These are phyloP conservation scores for Penicillium coffeae DNA, from an alignment of 495 filamentous ascomycete genomes.

Conservation along the genomic window DNA sequence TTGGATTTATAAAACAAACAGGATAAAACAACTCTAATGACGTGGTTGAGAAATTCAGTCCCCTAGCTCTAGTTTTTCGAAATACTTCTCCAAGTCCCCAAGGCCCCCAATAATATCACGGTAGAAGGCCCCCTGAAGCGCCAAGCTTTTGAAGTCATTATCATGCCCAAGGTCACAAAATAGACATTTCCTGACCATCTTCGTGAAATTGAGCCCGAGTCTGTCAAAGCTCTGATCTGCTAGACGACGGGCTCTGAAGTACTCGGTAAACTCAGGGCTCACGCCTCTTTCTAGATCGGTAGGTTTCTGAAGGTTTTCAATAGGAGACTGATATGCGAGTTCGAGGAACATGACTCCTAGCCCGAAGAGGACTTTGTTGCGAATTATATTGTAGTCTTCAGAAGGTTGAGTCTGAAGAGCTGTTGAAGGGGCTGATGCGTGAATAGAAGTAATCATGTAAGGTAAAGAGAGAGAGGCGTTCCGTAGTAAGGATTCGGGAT, in stretches of 20 bases:
- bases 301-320: background rate
- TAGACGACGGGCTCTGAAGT: background rate
- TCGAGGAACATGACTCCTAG: background rate
- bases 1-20: no score
- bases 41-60: background rate
- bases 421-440: background rate
- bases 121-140: slow-evolving; percentile 2
- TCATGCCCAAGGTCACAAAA: slow-evolving; percentile 8
- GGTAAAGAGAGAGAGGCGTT: background rate
- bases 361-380: background rate
- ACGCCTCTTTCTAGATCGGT: background rate
- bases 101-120: background rate
- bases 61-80: background rate
- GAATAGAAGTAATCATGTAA: background rate
- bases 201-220: background rate
- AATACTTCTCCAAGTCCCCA: background rate
- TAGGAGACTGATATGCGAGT: background rate
- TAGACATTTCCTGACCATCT: slow-evolving; percentile 1
- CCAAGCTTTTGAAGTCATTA: slow-evolving; percentile 1
- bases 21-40: no score
- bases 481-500: background rate
- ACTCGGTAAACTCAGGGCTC: background rate
- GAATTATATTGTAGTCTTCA: background rate
- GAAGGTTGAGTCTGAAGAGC: background rate
- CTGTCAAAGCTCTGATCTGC: background rate